Evolutionary conservation across 345 rosid genomes (phyloP).

Genomic region (Ailanthus altissimus): DNA sequence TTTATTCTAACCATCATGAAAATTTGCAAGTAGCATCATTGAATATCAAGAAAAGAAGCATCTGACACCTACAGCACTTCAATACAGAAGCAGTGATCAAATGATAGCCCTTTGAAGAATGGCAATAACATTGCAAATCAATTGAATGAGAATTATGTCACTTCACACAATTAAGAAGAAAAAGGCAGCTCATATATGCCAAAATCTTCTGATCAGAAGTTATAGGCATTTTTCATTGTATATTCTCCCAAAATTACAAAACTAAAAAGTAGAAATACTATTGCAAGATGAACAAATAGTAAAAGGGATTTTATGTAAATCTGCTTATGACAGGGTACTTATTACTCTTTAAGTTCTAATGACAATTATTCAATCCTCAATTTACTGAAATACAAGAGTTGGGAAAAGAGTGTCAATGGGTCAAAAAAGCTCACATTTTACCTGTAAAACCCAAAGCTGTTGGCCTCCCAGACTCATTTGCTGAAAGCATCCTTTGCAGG

Average conservation of each 20-base stretch:
- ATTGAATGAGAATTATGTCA: neutral
- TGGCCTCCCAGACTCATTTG: slow-evolving; percentile 82
- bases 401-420: slow-evolving; percentile 1
- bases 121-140: neutral
- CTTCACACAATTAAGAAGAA: neutral
- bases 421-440: slow-evolving; percentile 29
- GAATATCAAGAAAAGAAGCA: neutral
- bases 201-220: neutral
- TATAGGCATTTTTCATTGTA: neutral
- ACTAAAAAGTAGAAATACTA: neutral
- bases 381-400: slow-evolving; percentile 1
- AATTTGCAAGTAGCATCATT: neutral
- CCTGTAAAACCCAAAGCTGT: slow-evolving; percentile 94
- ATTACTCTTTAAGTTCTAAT: neutral
- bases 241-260: neutral
- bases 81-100: neutral
- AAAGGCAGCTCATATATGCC: neutral
- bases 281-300: slow-evolving; percentile 8
- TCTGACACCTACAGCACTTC: neutral
- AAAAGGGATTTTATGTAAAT: neutral
- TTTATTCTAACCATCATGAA: neutral
- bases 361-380: neutral
- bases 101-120: neutral
- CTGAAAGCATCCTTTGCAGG: slow-evolving; percentile 88
- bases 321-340: neutral